A percentile compares a stretch with the other conserved stretches of the same genome.
Conservation (phyloP, 495 filamentous ascomycete genomes). For the Penicillium malachiteum region DNA sequence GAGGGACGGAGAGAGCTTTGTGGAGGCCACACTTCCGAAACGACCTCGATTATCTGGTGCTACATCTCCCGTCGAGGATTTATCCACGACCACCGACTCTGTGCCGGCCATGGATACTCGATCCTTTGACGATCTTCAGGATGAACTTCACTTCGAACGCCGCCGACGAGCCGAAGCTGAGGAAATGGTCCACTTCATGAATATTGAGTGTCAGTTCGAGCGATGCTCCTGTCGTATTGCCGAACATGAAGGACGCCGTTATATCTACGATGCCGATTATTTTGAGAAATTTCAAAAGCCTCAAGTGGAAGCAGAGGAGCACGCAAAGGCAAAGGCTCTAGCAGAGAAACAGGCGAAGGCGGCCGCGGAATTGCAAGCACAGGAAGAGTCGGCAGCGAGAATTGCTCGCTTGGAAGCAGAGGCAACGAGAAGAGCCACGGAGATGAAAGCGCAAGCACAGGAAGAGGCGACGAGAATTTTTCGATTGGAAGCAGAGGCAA, state of each 20-base stretch:
- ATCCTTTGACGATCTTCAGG: conserved; percentile 57
- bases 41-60: conserved; percentile 56
- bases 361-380: neutral
- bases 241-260: conserved; percentile 47
- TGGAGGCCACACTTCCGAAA: conserved; percentile 60
- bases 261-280: conserved; percentile 47
- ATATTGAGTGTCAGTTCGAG: conserved; percentile 74
- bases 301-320: conserved; percentile 17
- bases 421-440: neutral
- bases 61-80: conserved; percentile 43
- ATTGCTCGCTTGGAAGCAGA: neutral
- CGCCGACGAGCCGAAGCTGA: conserved; percentile 64
- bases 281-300: conserved; percentile 26
- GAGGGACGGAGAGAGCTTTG: conserved; percentile 52
- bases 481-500: neutral
- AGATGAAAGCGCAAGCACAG: neutral
- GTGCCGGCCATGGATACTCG: conserved; percentile 37
- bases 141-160: conserved; percentile 65
- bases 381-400: neutral
- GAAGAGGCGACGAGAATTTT: neutral
- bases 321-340: neutral
- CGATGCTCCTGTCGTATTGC: conserved; percentile 65
- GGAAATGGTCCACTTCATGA: conserved; percentile 76
- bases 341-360: neutral
- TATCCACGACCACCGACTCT: conserved; percentile 27